These are phyloP conservation scores for Clavispora phyllophila DNA, from an alignment of 805 yeast species.

Conservation along the genomic window DNA sequence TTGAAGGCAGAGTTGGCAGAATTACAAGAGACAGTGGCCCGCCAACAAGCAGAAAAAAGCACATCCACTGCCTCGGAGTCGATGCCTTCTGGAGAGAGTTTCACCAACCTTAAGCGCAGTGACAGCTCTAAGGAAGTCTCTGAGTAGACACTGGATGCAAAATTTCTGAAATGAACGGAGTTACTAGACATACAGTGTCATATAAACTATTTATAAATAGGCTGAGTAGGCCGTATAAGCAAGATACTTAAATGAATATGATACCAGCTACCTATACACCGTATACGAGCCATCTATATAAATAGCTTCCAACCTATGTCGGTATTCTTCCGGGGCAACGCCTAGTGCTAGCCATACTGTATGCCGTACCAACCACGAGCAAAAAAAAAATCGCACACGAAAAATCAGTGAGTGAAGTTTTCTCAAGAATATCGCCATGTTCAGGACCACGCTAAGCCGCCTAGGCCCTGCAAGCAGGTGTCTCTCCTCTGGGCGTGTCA, in stretches of 20 bases:
- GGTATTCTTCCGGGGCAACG: too few species aligned
- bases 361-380: background rate
- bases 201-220: too few species aligned
- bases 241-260: too few species aligned
- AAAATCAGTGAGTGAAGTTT: background rate
- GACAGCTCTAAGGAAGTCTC: background rate
- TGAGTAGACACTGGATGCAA: background rate
- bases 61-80: conserved; percentile 7
- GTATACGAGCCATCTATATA: too few species aligned
- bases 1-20: conserved; percentile 67
- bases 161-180: too few species aligned
- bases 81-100: background rate
- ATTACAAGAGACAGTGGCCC: conserved; percentile 37
- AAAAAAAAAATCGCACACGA: background rate
- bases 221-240: too few species aligned
- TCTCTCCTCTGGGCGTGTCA: conserved; percentile 1
- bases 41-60: conserved; percentile 7
- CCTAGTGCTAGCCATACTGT: too few species aligned
- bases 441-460: conserved; percentile 8
- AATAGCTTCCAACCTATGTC: too few species aligned
- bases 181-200: too few species aligned
- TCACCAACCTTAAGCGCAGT: background rate
- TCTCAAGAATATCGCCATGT: conserved; percentile 1
- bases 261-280: too few species aligned
- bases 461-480: conserved; percentile 3